These are phyloP conservation scores for Brassica balearica DNA, from an alignment of 441 rosid species.

Conservation along the genomic window DNA sequence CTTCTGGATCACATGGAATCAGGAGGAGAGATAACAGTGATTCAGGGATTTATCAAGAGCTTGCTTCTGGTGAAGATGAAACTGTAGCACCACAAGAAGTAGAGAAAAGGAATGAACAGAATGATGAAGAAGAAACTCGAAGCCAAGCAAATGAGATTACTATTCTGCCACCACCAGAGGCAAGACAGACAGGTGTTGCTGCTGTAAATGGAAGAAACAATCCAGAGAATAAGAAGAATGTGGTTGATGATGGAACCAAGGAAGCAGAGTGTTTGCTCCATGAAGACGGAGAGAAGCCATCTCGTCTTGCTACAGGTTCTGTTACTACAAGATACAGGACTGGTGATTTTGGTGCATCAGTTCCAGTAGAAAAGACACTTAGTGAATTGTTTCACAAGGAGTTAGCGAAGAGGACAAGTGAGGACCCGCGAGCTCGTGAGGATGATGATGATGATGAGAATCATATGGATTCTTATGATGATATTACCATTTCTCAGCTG, in stretches of 20 bases:
- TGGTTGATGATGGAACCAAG: not conserved
- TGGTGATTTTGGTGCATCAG: slow-evolving; percentile 21
- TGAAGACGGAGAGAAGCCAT: slow-evolving; percentile 41
- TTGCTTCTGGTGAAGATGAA: slow-evolving; percentile 22
- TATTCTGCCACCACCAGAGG: not conserved
- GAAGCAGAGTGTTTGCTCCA: not conserved
- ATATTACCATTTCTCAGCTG: not conserved
- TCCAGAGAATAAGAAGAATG: not conserved
- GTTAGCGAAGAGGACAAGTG: not conserved
- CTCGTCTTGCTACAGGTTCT: slow-evolving; percentile 42
- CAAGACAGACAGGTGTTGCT: too few species aligned
- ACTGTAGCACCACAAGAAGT: not conserved
- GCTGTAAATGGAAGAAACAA: too few species aligned
- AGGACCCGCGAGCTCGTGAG: slow-evolving; percentile 25
- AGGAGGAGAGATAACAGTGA: slow-evolving; percentile 18
- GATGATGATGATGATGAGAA: not conserved
- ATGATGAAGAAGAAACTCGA: not conserved
- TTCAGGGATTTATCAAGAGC: not conserved
- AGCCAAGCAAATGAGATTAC: not conserved
- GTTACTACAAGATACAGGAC: slow-evolving; percentile 48
- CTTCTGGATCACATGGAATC: not conserved
- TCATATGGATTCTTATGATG: not conserved
- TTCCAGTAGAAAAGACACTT: slow-evolving; percentile 18
- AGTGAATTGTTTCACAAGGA: slow-evolving; percentile 11
- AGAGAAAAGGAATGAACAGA: not conserved